These are phyloP conservation scores for Geosmithia putterillii DNA, from an alignment of 2,329 filamentous ascomycete species.

Conservation along the genomic window DNA sequence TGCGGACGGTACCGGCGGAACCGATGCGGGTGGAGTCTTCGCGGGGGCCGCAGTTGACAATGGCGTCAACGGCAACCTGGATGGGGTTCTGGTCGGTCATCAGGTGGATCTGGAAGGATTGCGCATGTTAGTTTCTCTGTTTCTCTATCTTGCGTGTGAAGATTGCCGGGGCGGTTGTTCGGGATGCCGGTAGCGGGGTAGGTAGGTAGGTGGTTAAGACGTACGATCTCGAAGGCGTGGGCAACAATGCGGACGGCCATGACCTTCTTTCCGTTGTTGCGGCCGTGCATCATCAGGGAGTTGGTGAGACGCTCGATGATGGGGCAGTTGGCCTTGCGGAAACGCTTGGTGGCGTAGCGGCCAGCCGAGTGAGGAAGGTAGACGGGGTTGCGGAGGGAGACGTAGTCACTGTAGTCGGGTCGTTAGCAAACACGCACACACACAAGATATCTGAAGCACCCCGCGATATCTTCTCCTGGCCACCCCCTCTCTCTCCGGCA, in stretches of 20 bases:
- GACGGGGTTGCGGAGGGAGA: constrained; percentile 97
- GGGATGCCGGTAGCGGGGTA: neutral
- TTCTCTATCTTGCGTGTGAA: neutral
- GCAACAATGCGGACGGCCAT: constrained; percentile 99
- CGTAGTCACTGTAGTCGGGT: constrained; percentile 70
- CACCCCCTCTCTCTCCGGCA: neutral
- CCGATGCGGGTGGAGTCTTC: constrained; percentile 99
- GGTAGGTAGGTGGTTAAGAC: constrained; percentile 22
- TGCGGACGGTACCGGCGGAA: constrained; percentile 97
- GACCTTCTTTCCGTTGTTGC: constrained; percentile 99
- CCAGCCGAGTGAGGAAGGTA: constrained; percentile 98
- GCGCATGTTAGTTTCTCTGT: neutral
- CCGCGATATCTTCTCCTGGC: neutral
- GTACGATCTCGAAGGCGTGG: constrained; percentile 98
- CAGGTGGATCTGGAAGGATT: constrained; percentile 73
- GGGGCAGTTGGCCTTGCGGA: constrained; percentile 99
- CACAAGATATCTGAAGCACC: neutral
- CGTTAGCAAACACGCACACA: constrained; percentile 15
- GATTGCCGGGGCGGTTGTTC: neutral
- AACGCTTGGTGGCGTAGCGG: constrained; percentile 97
- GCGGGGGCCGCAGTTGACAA: constrained; percentile 99
- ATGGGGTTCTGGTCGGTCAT: constrained; percentile 99
- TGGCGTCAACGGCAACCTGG: constrained; percentile 98
- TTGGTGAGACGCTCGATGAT: constrained; percentile 99
- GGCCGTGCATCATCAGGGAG: constrained; percentile 99